These are phyloP conservation scores for Neospora caninum DNA, from an alignment of 169 alveolate species.

Conservation along the genomic window DNA sequence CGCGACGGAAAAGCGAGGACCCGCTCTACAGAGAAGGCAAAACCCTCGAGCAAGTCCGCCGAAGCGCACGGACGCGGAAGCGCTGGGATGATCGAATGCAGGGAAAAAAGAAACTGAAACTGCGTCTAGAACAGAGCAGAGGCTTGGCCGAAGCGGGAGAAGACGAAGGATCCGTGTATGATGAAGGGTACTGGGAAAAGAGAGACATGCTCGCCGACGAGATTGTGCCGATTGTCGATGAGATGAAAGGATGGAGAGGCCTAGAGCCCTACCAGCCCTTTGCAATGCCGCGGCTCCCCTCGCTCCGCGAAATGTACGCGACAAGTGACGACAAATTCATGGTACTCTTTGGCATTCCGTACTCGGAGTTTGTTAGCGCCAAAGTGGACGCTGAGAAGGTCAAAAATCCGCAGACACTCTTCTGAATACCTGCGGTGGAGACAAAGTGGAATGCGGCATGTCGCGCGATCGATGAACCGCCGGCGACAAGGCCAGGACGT, in stretches of 20 bases:
- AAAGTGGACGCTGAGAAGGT: conserved; percentile 35
- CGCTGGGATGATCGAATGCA: conserved; percentile 56
- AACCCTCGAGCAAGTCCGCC: neutral
- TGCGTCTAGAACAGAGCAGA: conserved; percentile 38
- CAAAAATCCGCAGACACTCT: conserved; percentile 53
- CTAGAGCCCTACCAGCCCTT: conserved; percentile 52
- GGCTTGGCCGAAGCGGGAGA: neutral
- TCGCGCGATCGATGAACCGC: too few relatives aligned
- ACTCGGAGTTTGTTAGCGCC: conserved; percentile 39
- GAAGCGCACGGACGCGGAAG: neutral
- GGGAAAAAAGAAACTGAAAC: conserved; percentile 29
- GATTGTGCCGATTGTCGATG: conserved; percentile 48
- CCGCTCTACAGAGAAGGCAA: neutral
- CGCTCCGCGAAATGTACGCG: conserved; percentile 48
- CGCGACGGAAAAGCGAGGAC: neutral
- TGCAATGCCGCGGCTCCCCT: conserved; percentile 51
- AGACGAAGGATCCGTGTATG: conserved; percentile 6
- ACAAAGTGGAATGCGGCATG: neutral
- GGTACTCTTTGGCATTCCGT: conserved; percentile 17
- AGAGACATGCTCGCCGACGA: neutral
- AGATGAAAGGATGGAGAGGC: conserved; percentile 56
- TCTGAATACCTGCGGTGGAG: neutral
- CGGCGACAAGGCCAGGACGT: too few relatives aligned
- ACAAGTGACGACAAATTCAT: conserved; percentile 37
- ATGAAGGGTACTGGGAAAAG: neutral